These are phyloP conservation scores for Alternaria consortialis DNA, from an alignment of 2,329 filamentous ascomycete species.

Conservation along the genomic window DNA sequence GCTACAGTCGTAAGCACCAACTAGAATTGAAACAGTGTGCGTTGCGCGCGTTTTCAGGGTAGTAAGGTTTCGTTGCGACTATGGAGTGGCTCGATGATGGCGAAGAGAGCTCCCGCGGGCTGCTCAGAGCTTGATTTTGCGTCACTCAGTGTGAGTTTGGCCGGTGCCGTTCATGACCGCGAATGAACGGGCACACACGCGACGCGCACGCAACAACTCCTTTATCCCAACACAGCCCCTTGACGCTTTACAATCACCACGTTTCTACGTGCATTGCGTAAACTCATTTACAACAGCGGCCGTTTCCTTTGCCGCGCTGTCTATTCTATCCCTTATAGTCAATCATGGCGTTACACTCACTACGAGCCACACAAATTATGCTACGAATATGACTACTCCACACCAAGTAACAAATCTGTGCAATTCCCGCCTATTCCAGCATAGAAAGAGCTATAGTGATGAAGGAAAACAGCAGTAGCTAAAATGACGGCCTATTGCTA, in stretches of 20 bases:
- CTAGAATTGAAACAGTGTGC: neutral
- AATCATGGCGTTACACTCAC: neutral
- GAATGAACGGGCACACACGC: neutral
- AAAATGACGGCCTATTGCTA: neutral
- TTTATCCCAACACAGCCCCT: neutral
- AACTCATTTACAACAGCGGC: neutral
- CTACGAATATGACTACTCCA: neutral
- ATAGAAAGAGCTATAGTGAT: neutral
- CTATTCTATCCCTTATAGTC: no score
- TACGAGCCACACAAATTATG: neutral
- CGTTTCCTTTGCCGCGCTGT: no score
- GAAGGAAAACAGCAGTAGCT: no score
- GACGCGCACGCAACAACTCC: neutral
- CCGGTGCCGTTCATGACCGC: neutral
- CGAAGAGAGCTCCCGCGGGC: neutral
- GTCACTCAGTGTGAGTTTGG: neutral
- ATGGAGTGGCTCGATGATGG: neutral
- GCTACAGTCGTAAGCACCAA: neutral
- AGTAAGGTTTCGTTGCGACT: neutral
- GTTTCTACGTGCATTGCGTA: neutral
- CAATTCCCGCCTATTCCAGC: neutral
- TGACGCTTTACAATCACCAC: neutral
- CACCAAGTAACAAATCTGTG: neutral
- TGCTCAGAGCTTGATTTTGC: conserved; percentile 42
- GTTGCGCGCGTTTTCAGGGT: neutral